These are phyloP conservation scores for Eucalyptus marginata DNA, from an alignment of 345 rosid species.

Conservation along the genomic window DNA sequence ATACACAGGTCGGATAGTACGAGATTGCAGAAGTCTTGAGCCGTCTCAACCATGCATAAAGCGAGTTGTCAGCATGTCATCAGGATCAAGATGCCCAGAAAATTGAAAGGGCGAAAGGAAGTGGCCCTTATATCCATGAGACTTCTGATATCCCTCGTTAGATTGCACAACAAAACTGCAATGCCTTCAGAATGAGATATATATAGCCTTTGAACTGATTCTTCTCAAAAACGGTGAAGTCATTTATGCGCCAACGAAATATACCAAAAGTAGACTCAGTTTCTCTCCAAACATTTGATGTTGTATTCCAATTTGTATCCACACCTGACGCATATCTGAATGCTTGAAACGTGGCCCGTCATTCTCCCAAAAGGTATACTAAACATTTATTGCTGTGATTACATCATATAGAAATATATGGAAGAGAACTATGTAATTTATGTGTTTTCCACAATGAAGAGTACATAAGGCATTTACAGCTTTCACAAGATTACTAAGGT, in stretches of 20 bases:
- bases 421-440: background rate
- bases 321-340: background rate
- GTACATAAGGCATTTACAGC: background rate
- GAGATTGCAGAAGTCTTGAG: background rate
- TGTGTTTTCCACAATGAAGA: background rate
- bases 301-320: background rate
- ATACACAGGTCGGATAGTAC: background rate
- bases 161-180: background rate
- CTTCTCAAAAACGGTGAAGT: background rate
- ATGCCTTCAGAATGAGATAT: background rate
- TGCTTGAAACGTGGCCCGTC: background rate
- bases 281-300: background rate
- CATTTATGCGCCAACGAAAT: background rate
- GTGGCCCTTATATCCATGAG: background rate
- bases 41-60: background rate
- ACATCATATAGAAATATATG: background rate
- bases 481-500: background rate
- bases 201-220: background rate
- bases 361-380: background rate
- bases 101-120: background rate
- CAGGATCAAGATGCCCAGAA: background rate
- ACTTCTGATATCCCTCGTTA: background rate
- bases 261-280: background rate
- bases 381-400: background rate
- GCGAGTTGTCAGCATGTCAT: background rate